Percentiles rank a stretch among this genome's conserved stretches.
These are phyloP conservation scores for Casuarina cunninghamiana DNA, from an alignment of 306 rosid species.

Conservation along the genomic window DNA sequence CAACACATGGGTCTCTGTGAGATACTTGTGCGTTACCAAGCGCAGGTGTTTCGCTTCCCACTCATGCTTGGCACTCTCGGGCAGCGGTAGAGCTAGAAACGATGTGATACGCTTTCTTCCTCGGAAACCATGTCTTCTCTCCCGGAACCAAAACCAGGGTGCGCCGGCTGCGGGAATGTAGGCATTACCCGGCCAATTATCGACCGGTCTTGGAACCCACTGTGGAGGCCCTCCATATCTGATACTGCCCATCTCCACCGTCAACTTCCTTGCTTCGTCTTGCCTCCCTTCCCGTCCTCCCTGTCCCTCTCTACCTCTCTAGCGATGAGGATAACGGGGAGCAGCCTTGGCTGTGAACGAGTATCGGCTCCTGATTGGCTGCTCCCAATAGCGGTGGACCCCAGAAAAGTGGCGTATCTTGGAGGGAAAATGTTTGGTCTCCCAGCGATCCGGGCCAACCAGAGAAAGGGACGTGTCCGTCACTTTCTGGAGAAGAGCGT, in stretches of 20 bases:
- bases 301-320: constrained; percentile 6
- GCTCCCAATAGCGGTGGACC: constrained; percentile 12
- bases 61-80: constrained; percentile 34
- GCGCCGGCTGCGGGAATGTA: constrained; percentile 57
- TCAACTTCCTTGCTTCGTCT: constrained; percentile 36
- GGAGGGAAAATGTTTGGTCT: constrained; percentile 20
- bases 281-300: neutral
- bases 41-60: neutral
- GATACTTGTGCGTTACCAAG: neutral
- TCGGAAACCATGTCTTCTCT: constrained; percentile 21
- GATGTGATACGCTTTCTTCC: neutral
- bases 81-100: constrained; percentile 50
- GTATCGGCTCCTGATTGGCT: constrained; percentile 35
- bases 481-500: constrained; percentile 30
- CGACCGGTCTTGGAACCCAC: constrained; percentile 11
- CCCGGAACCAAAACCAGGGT: neutral
- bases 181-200: constrained; percentile 49
- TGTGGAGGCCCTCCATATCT: constrained; percentile 28
- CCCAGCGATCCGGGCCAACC: constrained; percentile 35
- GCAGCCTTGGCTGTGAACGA: constrained; percentile 56
- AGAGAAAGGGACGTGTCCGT: constrained; percentile 22
- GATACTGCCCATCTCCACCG: constrained; percentile 38
- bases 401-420: constrained; percentile 47
- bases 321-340: constrained; percentile 61
- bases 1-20: neutral